phyloP scores from a whole-genome alignment of 2,329 filamentous ascomycete species.

The Rugonectria rugulosa region DNA sequence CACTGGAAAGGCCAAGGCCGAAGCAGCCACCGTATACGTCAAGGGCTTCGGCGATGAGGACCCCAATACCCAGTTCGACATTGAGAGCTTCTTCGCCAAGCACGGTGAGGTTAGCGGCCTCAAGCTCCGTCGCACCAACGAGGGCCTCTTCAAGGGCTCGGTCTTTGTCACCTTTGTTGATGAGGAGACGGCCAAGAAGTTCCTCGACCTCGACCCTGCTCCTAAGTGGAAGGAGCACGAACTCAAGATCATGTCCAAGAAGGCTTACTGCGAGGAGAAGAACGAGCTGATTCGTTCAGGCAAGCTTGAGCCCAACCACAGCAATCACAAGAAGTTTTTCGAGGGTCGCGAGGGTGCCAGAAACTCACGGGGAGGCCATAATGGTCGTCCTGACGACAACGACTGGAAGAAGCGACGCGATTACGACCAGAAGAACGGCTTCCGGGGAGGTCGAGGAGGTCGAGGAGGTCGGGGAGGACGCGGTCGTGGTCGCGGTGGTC shows the following conservation, averaged over 20 bases:
- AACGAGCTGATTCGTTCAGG: slow-evolving; percentile 74
- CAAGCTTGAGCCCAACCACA: slow-evolving; percentile 66
- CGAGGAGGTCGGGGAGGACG: slow-evolving; percentile 51
- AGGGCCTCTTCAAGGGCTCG: slow-evolving; percentile 89
- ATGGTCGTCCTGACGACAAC: slow-evolving; percentile 54
- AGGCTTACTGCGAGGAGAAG: slow-evolving; percentile 84
- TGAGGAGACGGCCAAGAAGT: slow-evolving; percentile 80
- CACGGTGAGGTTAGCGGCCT: slow-evolving; percentile 83
- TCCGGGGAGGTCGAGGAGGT: slow-evolving; percentile 57
- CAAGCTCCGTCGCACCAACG: slow-evolving; percentile 79
- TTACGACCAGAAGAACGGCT: slow-evolving; percentile 67
- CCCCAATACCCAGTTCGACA: slow-evolving; percentile 87
- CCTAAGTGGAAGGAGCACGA: slow-evolving; percentile 85
- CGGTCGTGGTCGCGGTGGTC: slow-evolving; percentile 53
- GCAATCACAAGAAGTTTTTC: slow-evolving; percentile 54
- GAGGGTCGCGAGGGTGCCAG: slow-evolving; percentile 55
- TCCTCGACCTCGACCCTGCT: slow-evolving; percentile 79
- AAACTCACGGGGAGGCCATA: slow-evolving; percentile 49
- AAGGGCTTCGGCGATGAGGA: slow-evolving; percentile 92
- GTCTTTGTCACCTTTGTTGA: slow-evolving; percentile 92
- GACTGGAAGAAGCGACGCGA: slow-evolving; percentile 73
- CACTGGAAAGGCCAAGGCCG: slow-evolving; percentile 69
- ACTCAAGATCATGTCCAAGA: slow-evolving; percentile 86
- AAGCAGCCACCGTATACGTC: slow-evolving; percentile 82
- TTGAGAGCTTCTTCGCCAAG: slow-evolving; percentile 88